Conservation (phyloP, 2,329 filamentous ascomycete genomes). For the Ceratocystis smalleyi region DNA sequence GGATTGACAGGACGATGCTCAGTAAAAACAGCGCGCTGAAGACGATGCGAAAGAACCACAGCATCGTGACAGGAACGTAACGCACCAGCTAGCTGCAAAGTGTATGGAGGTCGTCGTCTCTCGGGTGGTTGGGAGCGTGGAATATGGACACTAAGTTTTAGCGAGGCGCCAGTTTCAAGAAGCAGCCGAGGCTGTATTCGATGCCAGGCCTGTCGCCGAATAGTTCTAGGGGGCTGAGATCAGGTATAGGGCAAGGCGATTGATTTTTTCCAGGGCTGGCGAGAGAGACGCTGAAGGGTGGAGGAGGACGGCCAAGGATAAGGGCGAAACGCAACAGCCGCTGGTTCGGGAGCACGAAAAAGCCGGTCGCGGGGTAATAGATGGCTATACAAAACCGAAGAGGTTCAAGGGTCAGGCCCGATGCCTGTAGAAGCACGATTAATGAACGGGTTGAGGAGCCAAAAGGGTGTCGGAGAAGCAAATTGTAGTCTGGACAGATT, state of each 20-base stretch:
- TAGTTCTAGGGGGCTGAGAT: not conserved
- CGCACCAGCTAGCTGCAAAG: not conserved
- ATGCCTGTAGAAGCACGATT: not conserved
- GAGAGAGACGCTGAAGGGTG: not conserved
- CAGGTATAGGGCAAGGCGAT: not conserved
- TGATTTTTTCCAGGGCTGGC: not conserved
- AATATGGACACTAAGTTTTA: not conserved
- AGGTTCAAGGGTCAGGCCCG: not conserved
- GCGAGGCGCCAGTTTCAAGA: not conserved
- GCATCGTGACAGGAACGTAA: constrained; percentile 41
- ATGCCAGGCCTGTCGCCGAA: not conserved
- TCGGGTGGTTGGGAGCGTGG: not conserved
- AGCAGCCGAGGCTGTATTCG: not conserved
- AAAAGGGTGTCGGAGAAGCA: not conserved
- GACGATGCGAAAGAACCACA: constrained; percentile 61
- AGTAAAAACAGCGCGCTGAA: constrained; percentile 76
- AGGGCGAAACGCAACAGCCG: not conserved
- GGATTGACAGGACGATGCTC: constrained; percentile 87
- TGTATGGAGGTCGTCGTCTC: not conserved
- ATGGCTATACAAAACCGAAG: not conserved
- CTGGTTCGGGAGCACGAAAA: not conserved
- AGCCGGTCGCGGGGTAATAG: not conserved
- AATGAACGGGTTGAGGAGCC: not conserved
- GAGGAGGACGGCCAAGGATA: not conserved
- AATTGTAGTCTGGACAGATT: not conserved